Evolutionary conservation across 2,329 filamentous ascomycete species (phyloP), one percentile per base, ranked within the genome.

Genomic region (Orbilia javanica): DNA sequence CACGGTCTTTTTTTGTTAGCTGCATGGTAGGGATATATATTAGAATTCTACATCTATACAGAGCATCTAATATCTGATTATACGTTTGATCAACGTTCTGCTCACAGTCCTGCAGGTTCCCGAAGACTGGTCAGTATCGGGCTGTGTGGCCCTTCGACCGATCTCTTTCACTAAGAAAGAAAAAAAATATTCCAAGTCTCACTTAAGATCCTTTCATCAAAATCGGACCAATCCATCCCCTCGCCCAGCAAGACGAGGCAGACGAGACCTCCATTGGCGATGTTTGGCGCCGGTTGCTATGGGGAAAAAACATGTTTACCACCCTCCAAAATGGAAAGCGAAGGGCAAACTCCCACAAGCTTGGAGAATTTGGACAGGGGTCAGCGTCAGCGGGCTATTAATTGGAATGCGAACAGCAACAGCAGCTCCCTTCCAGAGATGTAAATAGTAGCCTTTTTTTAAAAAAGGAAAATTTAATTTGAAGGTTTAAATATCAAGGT

Each of bases 281-380:
- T 27, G 29, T 63, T 75, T 75, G 71, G 29, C 39, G 39, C 42
- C 29, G 20, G 71, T 75, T 75, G 71, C 71, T 75, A 75, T 75
- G 71, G 71, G 39, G 25, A 60, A 52, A 39, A 46, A 46, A 39
- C 8, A 3, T 39, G 36, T 39, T 39, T 39, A 48, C n/a, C n/a
- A 36, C 20, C 46, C 11, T 6, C 25, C 62, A 13, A 60, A 34
- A 31, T 60, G 55, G 42, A 42, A 25, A 31, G 7, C 22, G 39
- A 25, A 48, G 44, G 44, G 6, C 18, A 22, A 22, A 48, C 44
- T 39, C 15, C 15, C 15, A 39, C 44, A 6, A 60, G 25, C n/a
- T 29, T 36, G 34, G n/a, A 29, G 13, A 42, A 39, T 42, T 25
- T n/a, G 55, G 55, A 60, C 55, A 60, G 55, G 48, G 48, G 34